Evolutionary conservation across 441 rosid genomes (phyloP).

Genomic region (Pelargonium citronellum): DNA sequence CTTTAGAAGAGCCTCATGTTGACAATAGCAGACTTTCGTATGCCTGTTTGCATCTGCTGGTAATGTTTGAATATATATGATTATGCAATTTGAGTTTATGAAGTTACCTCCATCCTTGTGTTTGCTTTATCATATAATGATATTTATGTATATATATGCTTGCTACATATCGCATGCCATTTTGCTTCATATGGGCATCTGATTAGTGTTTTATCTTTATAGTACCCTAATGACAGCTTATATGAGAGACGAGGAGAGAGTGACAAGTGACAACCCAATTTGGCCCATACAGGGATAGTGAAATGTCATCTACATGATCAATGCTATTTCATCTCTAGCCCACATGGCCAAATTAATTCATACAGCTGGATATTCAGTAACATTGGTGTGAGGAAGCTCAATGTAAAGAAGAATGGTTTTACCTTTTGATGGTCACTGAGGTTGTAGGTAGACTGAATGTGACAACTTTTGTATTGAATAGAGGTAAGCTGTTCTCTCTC

Average conservation of each 20-base stretch:
- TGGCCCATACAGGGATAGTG: neutral
- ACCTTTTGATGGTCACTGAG: neutral
- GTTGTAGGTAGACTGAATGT: neutral
- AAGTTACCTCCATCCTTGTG: too few relatives aligned
- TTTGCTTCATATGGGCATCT: neutral
- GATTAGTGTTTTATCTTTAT: neutral
- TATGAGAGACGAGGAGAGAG: neutral
- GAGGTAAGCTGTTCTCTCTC: neutral
- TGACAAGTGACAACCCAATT: neutral
- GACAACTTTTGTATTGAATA: neutral
- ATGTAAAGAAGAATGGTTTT: neutral
- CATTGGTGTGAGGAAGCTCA: neutral
- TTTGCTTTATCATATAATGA: neutral
- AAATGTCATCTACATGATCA: neutral
- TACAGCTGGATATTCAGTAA: neutral
- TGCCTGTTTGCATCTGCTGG: neutral
- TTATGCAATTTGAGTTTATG: too few relatives aligned
- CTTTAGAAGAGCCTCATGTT: neutral
- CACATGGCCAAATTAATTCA: neutral
- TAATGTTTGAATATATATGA: too few relatives aligned
- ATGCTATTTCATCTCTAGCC: neutral
- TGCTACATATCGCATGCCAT: neutral
- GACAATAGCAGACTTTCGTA: neutral
- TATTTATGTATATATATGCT: neutral
- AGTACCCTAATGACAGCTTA: too few relatives aligned